Evolutionary conservation across 1,139 yeast genomes (phyloP), one percentile per base, ranked within the genome.

Genomic region (Arxiozyma heterogenica): DNA sequence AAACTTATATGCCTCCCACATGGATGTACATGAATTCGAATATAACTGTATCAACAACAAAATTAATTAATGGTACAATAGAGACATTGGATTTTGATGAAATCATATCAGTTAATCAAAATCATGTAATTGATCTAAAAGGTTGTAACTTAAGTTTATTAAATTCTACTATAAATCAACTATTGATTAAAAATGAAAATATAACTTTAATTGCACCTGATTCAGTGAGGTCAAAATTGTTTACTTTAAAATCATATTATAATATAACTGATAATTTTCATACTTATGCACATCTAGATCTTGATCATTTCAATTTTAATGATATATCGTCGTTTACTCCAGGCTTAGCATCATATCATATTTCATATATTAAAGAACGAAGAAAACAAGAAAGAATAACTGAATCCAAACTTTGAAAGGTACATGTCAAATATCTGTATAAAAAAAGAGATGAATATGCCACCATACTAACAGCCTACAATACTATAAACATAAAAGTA

Each of bases 1-100:
- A 91, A 66, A 89, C 97, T 0, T 93, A 91, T 64, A 79, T 90
- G 1, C 98, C 98, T 0, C 98, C 98, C 0, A 78, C 88, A 3
- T 91, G 96, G 95, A 66, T 91, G 55, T 71, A 88, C 50, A 87
- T 85, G 2, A 74, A 73, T 51, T 44, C 57, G 1, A 54, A 62
- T 5, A 50, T 70, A 20, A 59, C 61, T 0, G 63, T 57, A 22
- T 66, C 69, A 12, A 66, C 70, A 25, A 62, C 66, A 8, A 66
- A 61, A 46, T 60, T 70, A 46, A 52, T 52, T 4, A 41, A 58
- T 15, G 39, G n/a, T 12, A 56, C 53, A 12, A 59, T 54, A 8
- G 65, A 60, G 23, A 53, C 50, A n/a, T 43, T 64, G 17, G 62
- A 62, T 49, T 48, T 53, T 18, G 53, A 63, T 38, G 53, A 60